phyloP scores from a whole-genome alignment of 768 basidiomycete genomes.

The Cytidiella melzeri region DNA sequence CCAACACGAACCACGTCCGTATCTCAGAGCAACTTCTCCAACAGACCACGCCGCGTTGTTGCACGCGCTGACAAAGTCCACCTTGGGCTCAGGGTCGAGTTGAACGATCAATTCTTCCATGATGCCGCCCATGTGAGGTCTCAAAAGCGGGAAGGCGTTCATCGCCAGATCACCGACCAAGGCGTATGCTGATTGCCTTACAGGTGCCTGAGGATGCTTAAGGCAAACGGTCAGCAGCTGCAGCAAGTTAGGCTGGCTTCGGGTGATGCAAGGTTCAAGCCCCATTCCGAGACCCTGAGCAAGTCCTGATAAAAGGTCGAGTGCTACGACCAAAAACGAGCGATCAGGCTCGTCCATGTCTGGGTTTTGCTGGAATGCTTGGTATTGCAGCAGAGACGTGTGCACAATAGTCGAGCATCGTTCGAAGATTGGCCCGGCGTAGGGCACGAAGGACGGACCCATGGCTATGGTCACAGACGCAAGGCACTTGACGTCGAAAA shows the following conservation, averaged over 20 bases:
- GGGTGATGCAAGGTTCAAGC: constrained; percentile 67
- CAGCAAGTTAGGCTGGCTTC: constrained; percentile 71
- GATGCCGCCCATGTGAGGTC: constrained; percentile 80
- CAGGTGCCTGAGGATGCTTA: constrained; percentile 92
- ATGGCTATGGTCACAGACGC: constrained; percentile 97
- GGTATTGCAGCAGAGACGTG: constrained; percentile 75
- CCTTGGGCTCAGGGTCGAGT: constrained; percentile 87
- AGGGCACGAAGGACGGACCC: constrained; percentile 81
- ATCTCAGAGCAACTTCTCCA: constrained; percentile 93
- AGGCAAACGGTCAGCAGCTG: constrained; percentile 81
- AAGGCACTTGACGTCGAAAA: constrained; percentile 62
- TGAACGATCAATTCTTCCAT: constrained; percentile 88
- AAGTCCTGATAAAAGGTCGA: constrained; percentile 94
- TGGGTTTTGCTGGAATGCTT: constrained; percentile 81
- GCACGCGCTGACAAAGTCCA: constrained; percentile 93
- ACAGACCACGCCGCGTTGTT: constrained; percentile 99
- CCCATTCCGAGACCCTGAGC: constrained; percentile 87
- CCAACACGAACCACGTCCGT: constrained; percentile 61
- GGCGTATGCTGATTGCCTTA: constrained; percentile 96
- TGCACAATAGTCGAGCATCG: constrained; percentile 87
- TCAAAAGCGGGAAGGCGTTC: constrained; percentile 83
- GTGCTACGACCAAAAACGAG: constrained; percentile 94
- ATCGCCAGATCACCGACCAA: constrained; percentile 97
- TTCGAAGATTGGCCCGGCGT: constrained; percentile 87
- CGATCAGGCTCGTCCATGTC: constrained; percentile 94